Evolutionary conservation across 352 stramenopile genomes (phyloP), one percentile per base, ranked within the genome.

Genomic region (Halophytophthora polymorphica): DNA sequence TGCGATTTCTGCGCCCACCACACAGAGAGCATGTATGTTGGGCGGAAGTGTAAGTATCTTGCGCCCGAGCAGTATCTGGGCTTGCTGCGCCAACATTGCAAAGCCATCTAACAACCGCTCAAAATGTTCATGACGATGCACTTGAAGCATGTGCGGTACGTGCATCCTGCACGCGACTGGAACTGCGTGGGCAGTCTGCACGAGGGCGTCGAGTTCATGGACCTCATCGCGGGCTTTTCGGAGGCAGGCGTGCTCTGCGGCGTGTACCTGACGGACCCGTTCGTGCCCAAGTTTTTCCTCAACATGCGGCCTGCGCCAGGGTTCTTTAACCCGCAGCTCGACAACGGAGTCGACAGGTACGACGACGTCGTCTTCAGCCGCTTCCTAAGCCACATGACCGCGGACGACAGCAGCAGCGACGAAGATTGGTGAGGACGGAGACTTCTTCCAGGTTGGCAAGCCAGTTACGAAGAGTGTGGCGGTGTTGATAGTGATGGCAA

Each of bases 71-170:
- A 31, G 25, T 8, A 8, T 31, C 8, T 35, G 15, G 37, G 48
- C 33, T 39, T 68, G 1, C 23, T 60, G 17, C 48, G 63, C 33
- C 54, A 68, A n/a, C 55, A 69, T 29, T 65, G 56, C 29, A 37
- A 10, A 13, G 60, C 39, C 21, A 15, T 65, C 13, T 69, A 65
- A 6, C 60, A 64, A 31, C 55, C 55, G 15, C 50, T 64, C 18
- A 69, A 69, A 22, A 10, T 35, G 19, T 69, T 65, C 39, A 61
- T 69, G 60, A 2, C 52, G 13, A 34, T 18, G 5, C 40, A 65
- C 41, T 38, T 69, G 13, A 69, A 65, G 39, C 60, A 69, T 29
- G 60, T 69, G 13, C 45, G 60, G 17, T 69, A 65, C 25, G 47
- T 65, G 19, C 56, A 58, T 17, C 60, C 60, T 7, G 35, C 34